Evolutionary conservation across 2,329 filamentous ascomycete genomes (phyloP).

Genomic region (Monilinia aucupariae): DNA sequence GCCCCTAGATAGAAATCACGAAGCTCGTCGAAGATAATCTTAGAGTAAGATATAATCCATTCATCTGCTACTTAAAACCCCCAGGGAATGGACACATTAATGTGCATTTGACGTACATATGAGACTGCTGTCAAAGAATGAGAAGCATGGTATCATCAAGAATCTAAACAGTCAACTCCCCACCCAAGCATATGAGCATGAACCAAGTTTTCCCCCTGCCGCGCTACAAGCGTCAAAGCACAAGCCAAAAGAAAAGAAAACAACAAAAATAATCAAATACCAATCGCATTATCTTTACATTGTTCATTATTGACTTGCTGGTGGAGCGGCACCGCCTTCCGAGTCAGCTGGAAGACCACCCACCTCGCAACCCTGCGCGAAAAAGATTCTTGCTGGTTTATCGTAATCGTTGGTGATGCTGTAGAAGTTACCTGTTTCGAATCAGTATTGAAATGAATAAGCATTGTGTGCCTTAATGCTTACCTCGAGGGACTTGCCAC

Average conservation of each 20-base stretch:
- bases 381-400: slow-evolving; percentile 74
- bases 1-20: background rate
- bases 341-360: background rate
- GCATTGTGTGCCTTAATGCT: slow-evolving; percentile 35
- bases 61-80: background rate
- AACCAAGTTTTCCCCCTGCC: background rate
- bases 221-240: background rate
- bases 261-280: background rate
- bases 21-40: background rate
- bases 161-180: slow-evolving; percentile 9
- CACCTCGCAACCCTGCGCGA: slow-evolving; percentile 74
- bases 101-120: slow-evolving; percentile 3
- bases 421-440: slow-evolving; percentile 77
- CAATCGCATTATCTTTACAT: slow-evolving; percentile 1
- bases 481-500: slow-evolving; percentile 93
- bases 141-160: slow-evolving; percentile 16
- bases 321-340: background rate
- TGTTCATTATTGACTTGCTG: slow-evolving; percentile 10
- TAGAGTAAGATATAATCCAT: background rate
- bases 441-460: slow-evolving; percentile 19
- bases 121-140: background rate
- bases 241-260: background rate
- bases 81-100: background rate
- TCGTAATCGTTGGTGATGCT: slow-evolving; percentile 78
- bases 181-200: background rate